Percentiles rank a stretch among this genome's conserved stretches.
Evolutionary conservation across 768 basidiomycete species (phyloP).

Genomic region (Boletus vinaceobasis): DNA sequence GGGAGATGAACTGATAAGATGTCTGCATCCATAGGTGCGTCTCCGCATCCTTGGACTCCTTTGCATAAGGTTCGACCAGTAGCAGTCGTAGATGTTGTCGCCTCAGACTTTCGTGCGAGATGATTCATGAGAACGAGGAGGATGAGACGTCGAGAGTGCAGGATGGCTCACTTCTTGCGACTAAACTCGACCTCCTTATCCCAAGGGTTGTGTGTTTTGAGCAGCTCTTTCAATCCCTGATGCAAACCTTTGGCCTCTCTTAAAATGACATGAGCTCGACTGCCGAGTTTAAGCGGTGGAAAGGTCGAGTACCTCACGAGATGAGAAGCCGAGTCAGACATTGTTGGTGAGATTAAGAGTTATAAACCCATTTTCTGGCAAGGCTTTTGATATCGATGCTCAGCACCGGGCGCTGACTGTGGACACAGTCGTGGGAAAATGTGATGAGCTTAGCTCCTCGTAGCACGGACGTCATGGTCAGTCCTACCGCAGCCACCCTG

Average conservation of each 20-base stretch:
- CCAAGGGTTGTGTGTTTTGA: slow-evolving; percentile 75
- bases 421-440: slow-evolving; percentile 24
- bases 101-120: slow-evolving; percentile 52
- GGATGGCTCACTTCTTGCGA: slow-evolving; percentile 69
- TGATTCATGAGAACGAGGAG: slow-evolving; percentile 6
- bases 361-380: slow-evolving; percentile 26
- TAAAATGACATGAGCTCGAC: slow-evolving; percentile 29
- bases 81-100: slow-evolving; percentile 67
- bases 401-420: slow-evolving; percentile 4
- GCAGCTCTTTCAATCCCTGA: slow-evolving; percentile 68
- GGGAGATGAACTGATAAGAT: slow-evolving; percentile 77
- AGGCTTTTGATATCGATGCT: slow-evolving; percentile 14
- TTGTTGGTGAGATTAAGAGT: slow-evolving; percentile 16
- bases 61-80: slow-evolving; percentile 63
- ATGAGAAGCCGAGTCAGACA: slow-evolving; percentile 40
- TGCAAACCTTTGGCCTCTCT: slow-evolving; percentile 76
- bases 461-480: neutral
- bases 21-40: slow-evolving; percentile 92
- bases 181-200: slow-evolving; percentile 84
- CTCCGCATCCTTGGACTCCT: slow-evolving; percentile 76
- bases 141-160: slow-evolving; percentile 1
- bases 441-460: neutral
- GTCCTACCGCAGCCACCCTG: neutral
- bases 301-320: slow-evolving; percentile 32
- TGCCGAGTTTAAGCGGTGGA: neutral